Evolutionary conservation across 805 yeast species (phyloP).

Genomic region (Hemisphaericaspora nanyangensis): DNA sequence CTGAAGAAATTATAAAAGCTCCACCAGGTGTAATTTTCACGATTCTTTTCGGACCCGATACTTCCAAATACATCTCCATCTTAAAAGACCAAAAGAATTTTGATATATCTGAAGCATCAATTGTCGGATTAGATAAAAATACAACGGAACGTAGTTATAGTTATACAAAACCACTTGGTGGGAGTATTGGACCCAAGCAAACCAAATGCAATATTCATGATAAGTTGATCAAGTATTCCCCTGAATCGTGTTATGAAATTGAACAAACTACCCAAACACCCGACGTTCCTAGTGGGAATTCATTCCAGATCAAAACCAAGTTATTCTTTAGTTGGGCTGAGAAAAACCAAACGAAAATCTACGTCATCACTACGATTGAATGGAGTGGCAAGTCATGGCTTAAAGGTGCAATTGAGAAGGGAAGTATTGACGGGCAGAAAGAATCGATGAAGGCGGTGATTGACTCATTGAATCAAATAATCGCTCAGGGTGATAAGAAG

Average conservation of each 20-base stretch:
- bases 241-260: conserved; percentile 44
- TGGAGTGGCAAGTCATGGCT: conserved; percentile 82
- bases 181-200: conserved; percentile 74
- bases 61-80: conserved; percentile 39
- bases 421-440: conserved; percentile 68
- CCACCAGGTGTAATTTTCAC: conserved; percentile 62
- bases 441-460: conserved; percentile 51
- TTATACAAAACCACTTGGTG: conserved; percentile 61
- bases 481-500: conserved; percentile 14
- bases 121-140: conserved; percentile 25
- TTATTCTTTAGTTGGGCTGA: conserved; percentile 61
- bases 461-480: conserved; percentile 41
- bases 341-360: conserved; percentile 49
- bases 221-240: conserved; percentile 49
- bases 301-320: conserved; percentile 59
- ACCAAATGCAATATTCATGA: conserved; percentile 66
- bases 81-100: conserved; percentile 61
- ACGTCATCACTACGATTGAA: conserved; percentile 52
- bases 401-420: conserved; percentile 70
- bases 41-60: conserved; percentile 61
- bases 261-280: conserved; percentile 65
- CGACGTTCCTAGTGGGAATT: conserved; percentile 77
- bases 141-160: conserved; percentile 45
- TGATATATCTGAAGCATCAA: conserved; percentile 47
- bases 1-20: conserved; percentile 51